Base-by-base conservation (phyloP, 495 filamentous ascomycete species). In the Aspergillus kassunensis region DNA sequence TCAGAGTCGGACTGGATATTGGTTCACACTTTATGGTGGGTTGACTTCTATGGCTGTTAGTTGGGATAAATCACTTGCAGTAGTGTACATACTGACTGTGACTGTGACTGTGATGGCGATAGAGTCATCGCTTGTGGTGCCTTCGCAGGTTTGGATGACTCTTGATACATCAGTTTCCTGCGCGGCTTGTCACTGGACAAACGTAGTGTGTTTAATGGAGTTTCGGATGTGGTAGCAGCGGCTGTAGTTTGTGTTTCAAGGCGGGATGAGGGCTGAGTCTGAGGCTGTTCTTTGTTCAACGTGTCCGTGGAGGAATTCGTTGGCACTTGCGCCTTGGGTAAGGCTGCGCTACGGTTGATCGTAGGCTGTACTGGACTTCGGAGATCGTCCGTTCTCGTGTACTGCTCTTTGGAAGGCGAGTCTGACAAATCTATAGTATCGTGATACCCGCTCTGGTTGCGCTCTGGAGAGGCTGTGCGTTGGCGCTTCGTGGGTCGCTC, bases 401-500 rank as follows among this genome's bases (percentile, higher is more conserved):
- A 43, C 27, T 25, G 31, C 11, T 27, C 16, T 39, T 4, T 13
- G 43, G 54, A 13, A 24, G 49, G 40, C 6, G 44, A 49, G 10
- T 33, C 36, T 4, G 39, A 53, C 21, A 57, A 29, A 16, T 53
- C 49, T 21, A 57, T 29, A 6, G 49, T 29, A 3, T 35, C 44
- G 21, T 42, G 30, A 0, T 20, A 27, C 16, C 37, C 53, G 39
- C 39, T 39, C 33, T 44, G 34, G 18, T 27, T 49, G 21, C 35
- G 18, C 29, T 47, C 46, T 30, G 41, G 27, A 16, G 60, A 43
- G 6, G 35, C 48, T 27, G 61, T 63, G 31, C 71, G 77, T 51
- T 69, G 75, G 20, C 80, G 73, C 57, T 86, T 86, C 3, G 69
- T 44, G 1, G 76, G 54, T 25, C 69, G 66, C 44, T 64, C 68